Conservation (phyloP, 257 asterid species). For the Striga asiatica region DNA sequence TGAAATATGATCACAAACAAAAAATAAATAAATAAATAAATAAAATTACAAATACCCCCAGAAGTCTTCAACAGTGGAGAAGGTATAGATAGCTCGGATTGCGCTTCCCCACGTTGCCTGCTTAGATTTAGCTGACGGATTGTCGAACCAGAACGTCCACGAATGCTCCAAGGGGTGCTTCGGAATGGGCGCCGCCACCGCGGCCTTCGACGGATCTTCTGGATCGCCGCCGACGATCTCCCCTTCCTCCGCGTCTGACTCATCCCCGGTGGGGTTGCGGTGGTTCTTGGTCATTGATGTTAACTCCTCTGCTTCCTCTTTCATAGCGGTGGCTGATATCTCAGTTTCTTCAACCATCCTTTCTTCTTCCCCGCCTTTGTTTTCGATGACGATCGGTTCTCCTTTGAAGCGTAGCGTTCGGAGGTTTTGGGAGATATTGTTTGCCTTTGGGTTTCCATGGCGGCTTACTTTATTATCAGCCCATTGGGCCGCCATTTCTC, state of each 20-base stretch:
- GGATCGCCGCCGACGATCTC: conserved; percentile 26
- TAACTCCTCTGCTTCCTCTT: conserved; percentile 14
- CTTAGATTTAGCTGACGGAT: conserved; percentile 27
- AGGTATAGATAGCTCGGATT: conserved; percentile 35
- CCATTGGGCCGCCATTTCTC: too few relatives aligned
- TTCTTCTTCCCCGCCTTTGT: too few relatives aligned
- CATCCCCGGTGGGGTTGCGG: conserved; percentile 24
- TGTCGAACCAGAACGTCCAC: conserved; percentile 56
- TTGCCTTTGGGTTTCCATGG: too few relatives aligned
- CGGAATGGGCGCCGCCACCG: conserved; percentile 18
- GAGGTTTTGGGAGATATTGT: too few relatives aligned
- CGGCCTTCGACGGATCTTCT: conserved; percentile 20
- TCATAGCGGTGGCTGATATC: too few relatives aligned
- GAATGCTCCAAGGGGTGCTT: conserved; percentile 41
- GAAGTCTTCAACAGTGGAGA: conserved; percentile 44
- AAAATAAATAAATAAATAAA: conserved; percentile 20
- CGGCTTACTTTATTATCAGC: too few relatives aligned
- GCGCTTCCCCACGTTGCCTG: conserved; percentile 39
- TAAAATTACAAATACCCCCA: conserved; percentile 38
- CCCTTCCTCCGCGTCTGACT: conserved; percentile 31
- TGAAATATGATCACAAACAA: too few relatives aligned
- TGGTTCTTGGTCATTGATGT: conserved; percentile 18
- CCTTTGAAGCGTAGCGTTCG: too few relatives aligned
- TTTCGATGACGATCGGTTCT: too few relatives aligned
- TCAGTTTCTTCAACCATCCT: too few relatives aligned